Base-by-base conservation (phyloP, 495 filamentous ascomycete species). In the Friedmanniomyces simplex region DNA sequence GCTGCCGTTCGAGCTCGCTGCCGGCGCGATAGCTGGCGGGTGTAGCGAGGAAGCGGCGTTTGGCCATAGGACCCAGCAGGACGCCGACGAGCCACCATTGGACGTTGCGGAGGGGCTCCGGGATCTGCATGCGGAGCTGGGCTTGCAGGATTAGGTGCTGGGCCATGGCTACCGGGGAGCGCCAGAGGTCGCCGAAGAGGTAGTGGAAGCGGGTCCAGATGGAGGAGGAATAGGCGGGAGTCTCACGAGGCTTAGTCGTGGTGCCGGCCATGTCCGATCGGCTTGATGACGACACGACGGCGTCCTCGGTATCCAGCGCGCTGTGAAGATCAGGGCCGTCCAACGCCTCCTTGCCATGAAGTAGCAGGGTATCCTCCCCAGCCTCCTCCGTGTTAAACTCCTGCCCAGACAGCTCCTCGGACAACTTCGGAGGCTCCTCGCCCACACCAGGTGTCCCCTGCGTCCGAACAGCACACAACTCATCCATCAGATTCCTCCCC, bases 1-100 rank as follows among this genome's bases (percentile, higher is more conserved):
- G 46, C 45, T 43, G 18, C 26, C 48, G n/a, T 25, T 58, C 55
- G 26, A 48, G 32, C 4, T 43, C 39, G 39, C 39, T 43, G 39
- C 39, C 18, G 39, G 39, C 39, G 39, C 18, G 13, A 16, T 8
- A 52, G 12, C 36, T 12, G 22, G 28, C 21, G 8, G 22, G 25
- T 34, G 24, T 32, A 16, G 48, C 16, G 21, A 55, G 45, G 21
- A 54, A 28, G 1, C 39, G 52, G 1, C 52, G 52, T 12, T 25
- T 39, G 2, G 57, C 57, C 56, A 63, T 59, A 1, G 61, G 61
- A 18, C 61, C 61, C 1, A 63, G 18, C 8, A 63, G 34, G 6
- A 55, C 52, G 25, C 61, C 61, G 2, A 63, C 61, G 12, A 63
- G 56, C 61, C 61, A 63, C 57, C 57, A 63, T 36, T 63, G 61